Evolutionary conservation across 2,329 filamentous ascomycete species (phyloP).

Genomic region (Stachybotrys chartarum): DNA sequence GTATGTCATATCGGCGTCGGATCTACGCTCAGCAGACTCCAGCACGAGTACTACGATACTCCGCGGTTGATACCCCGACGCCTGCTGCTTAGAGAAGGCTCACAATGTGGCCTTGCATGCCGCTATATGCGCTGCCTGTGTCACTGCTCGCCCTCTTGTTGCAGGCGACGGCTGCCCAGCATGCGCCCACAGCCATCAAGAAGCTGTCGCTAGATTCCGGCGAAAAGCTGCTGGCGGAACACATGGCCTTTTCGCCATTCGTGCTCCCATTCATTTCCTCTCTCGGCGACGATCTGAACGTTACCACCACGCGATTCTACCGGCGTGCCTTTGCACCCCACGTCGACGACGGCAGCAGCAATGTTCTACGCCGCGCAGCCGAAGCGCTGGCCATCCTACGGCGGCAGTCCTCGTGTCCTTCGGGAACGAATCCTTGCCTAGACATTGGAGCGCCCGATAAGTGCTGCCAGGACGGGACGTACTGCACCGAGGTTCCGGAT

Average conservation of each 20-base stretch:
- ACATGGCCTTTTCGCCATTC: constrained; percentile 43
- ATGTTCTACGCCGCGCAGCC: constrained; percentile 34
- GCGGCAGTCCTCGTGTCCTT: constrained; percentile 60
- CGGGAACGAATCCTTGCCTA: constrained; percentile 57
- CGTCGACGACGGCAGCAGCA: constrained; percentile 15
- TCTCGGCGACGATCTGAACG: constrained; percentile 13
- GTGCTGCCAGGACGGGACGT: constrained; percentile 62
- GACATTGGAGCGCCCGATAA: constrained; percentile 60
- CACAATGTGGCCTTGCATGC: background rate
- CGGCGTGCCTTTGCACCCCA: constrained; percentile 47
- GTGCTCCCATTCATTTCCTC: constrained; percentile 13
- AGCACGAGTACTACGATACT: no score
- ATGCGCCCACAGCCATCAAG: constrained; percentile 53
- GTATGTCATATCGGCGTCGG: no score
- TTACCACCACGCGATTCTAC: constrained; percentile 20
- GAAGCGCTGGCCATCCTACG: constrained; percentile 41
- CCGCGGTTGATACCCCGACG: no score
- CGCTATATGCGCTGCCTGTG: constrained; percentile 24
- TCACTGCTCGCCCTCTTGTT: constrained; percentile 40
- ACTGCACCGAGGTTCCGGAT: constrained; percentile 58
- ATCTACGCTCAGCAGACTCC: no score
- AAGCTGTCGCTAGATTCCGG: constrained; percentile 66
- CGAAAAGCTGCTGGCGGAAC: constrained; percentile 68
- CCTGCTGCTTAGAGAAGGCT: background rate
- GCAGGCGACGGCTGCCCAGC: constrained; percentile 23